Conservation (phyloP, 139 green algal species). For the Coccomyxa sp. region DNA sequence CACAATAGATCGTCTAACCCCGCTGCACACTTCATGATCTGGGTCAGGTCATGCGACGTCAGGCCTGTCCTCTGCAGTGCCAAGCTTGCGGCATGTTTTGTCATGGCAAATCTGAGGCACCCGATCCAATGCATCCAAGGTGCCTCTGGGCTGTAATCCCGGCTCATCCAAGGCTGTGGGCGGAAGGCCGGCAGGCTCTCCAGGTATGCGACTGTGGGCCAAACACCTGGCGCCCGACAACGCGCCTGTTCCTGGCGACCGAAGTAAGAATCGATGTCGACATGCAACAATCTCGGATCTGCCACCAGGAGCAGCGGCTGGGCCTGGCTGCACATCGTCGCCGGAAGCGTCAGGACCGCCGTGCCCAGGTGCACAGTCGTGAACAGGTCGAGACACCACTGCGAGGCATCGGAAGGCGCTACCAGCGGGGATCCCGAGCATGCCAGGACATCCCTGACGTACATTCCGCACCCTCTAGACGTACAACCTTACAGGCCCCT, state of each 20-base stretch:
- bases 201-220: neutral
- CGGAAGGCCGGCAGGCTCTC: neutral
- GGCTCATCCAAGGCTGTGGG: neutral
- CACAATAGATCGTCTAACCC: slow-evolving; percentile 1
- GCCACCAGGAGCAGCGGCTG: neutral
- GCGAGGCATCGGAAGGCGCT: neutral
- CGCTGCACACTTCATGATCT: neutral
- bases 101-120: neutral
- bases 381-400: neutral
- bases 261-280: neutral
- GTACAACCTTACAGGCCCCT: neutral
- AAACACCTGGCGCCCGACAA: neutral
- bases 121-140: neutral
- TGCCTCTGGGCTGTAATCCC: neutral
- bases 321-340: neutral
- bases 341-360: neutral
- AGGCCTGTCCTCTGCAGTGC: neutral
- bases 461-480: neutral
- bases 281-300: neutral
- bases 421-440: neutral
- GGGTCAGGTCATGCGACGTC: neutral
- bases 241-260: neutral
- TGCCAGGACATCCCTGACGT: neutral
- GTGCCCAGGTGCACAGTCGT: neutral
- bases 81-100: neutral